A percentile compares a stretch with the other conserved stretches of the same genome.
Conservation (phyloP, 768 basidiomycete species). For the Leccinellum luteum region DNA sequence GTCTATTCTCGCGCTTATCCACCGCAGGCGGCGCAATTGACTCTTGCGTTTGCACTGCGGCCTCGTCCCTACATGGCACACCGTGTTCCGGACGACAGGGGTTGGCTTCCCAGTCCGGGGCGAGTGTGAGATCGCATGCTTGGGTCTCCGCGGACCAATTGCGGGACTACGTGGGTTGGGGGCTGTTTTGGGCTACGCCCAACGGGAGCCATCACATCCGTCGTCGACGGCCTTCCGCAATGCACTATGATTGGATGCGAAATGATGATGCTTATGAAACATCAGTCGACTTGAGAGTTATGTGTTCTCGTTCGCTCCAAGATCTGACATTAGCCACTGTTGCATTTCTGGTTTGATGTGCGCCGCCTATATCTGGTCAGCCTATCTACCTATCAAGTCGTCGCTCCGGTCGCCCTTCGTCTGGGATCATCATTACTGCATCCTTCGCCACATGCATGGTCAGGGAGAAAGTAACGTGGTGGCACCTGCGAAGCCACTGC, state of each 20-base stretch:
- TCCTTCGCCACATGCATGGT: conserved; percentile 11
- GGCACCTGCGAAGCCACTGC: not conserved
- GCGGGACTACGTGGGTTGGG: conserved; percentile 15
- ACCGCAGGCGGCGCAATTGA: not conserved
- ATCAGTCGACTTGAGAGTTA: conserved; percentile 7
- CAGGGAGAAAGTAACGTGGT: conserved; percentile 22
- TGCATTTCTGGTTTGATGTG: conserved; percentile 16
- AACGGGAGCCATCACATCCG: conserved; percentile 18
- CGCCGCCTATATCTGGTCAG: conserved; percentile 11
- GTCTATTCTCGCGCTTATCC: conserved; percentile 11
- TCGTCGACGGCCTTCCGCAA: conserved; percentile 25
- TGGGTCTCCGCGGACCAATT: conserved; percentile 26
- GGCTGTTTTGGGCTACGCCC: conserved; percentile 11
- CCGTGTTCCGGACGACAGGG: not conserved
- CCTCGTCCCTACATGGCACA: not conserved
- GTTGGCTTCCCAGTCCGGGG: conserved; percentile 6
- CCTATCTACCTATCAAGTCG: conserved; percentile 10
- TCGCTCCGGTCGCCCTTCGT: not conserved
- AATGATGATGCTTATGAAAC: conserved; percentile 22
- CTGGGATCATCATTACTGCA: conserved; percentile 23
- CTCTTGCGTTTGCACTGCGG: conserved; percentile 1
- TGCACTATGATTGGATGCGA: conserved; percentile 10
- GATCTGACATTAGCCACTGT: conserved; percentile 8
- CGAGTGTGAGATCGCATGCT: conserved; percentile 5
- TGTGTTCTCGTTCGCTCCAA: conserved; percentile 9